Base-by-base conservation (phyloP, 2,329 filamentous ascomycete genomes). In the Fusarium incarnatum region DNA sequence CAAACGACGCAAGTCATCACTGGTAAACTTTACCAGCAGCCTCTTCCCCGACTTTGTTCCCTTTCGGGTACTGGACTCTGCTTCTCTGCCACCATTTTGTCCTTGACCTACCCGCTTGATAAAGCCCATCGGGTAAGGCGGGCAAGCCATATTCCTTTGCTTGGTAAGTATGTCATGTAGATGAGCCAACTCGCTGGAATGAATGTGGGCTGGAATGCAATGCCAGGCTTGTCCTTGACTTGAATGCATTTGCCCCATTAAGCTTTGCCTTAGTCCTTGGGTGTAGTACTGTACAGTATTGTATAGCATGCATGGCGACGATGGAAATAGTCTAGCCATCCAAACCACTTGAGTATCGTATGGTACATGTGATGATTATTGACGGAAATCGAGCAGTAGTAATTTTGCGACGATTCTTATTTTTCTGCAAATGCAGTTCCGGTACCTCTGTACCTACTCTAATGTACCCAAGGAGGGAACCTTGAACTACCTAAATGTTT, bases 101-200 rank as follows among this genome's bases (percentile, higher is more conserved):
- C 47, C 65, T 48, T 57, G 42, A 57, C 59, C 57, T 55, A 64
- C 53, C 56, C 53, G 55, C 56, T 54, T 48, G 30, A 70, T 64
- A 46, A 68, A 68, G 62, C 56, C 50, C 56, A 70, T 72, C 56
- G 59, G 70, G 66, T 68, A 72, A 68, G 63, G 57, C 67, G 54
- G 50, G 63, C 59, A 73, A 67, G 57, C 65, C 59, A 61, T 65
- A 52, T 56, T 52, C 52, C 70, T 52, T 48, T 67, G 41, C 63
- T 67, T 50, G 32, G 45, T 52, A 56, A 53, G 49, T 53, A 25
- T 23, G 18, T 28, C 16, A 20, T 44, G 57, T 66, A 54, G 28
- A 41, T 71, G 60, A 68, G 67, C 70, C 67, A 71, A 57, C 53
- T 46, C 54, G 60, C 55, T 74, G 71, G 73, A 74, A 75, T 75